Evolutionary conservation across 805 yeast species (phyloP).

Genomic region (Saccharomyces jurei): DNA sequence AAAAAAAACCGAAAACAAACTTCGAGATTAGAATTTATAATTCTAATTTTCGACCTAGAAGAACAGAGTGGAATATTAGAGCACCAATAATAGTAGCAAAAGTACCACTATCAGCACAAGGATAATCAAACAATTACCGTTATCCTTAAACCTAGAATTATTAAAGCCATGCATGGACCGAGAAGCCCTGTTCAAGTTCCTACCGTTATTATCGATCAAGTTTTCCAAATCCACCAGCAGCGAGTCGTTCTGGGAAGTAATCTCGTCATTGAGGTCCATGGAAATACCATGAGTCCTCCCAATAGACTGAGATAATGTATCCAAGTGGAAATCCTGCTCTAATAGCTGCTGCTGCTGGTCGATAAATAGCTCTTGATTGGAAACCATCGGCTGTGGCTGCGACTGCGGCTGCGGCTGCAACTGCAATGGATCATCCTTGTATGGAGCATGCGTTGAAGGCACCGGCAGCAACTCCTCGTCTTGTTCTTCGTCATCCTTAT

Average conservation of each 20-base stretch:
- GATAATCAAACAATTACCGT: constrained; percentile 44
- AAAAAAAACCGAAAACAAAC: neutral
- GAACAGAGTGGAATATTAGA: constrained; percentile 16
- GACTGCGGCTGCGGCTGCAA: neutral
- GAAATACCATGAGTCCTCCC: constrained; percentile 40
- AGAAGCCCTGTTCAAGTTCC: constrained; percentile 36
- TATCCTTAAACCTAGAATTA: constrained; percentile 33
- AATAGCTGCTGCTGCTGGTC: constrained; percentile 42
- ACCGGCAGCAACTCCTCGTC: neutral
- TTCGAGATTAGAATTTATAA: neutral
- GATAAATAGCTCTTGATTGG: constrained; percentile 33
- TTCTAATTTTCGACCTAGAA: neutral
- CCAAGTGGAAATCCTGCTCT: constrained; percentile 40
- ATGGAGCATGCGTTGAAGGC: neutral
- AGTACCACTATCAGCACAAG: constrained; percentile 37
- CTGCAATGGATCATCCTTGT: neutral
- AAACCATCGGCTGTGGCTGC: constrained; percentile 2
- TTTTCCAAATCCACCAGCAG: constrained; percentile 43
- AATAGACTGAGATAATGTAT: constrained; percentile 36
- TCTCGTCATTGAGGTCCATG: constrained; percentile 39
- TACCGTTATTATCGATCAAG: constrained; percentile 37
- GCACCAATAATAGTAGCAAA: constrained; percentile 35
- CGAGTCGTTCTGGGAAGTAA: constrained; percentile 39
- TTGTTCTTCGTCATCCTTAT: constrained; percentile 14
- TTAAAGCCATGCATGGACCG: constrained; percentile 34